A percentile compares a stretch with the other conserved stretches of the same genome.
phyloP scores from a whole-genome alignment of 345 rosid species.

The Capsella bursapastoris region DNA sequence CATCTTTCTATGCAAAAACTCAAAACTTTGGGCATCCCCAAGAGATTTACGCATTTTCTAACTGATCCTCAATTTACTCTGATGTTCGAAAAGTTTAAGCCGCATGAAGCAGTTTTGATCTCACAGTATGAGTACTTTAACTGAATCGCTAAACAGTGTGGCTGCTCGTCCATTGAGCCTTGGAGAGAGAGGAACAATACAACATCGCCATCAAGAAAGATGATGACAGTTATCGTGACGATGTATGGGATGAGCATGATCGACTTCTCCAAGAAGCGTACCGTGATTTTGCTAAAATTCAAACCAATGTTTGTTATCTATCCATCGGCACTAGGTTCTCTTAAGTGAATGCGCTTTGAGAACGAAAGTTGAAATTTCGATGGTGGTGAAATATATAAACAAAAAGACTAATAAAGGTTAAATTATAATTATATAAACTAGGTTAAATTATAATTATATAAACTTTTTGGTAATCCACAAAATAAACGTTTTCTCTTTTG shows the following conservation, averaged over 20 bases:
- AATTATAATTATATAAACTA: neutral
- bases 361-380: neutral
- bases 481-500: neutral
- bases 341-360: neutral
- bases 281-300: neutral
- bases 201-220: neutral
- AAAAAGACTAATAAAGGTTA: neutral
- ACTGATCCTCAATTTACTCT: neutral
- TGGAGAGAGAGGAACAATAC: conserved; percentile 49
- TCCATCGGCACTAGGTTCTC: neutral
- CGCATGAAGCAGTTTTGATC: neutral
- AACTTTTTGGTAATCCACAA: neutral
- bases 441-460: neutral
- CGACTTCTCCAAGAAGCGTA: neutral
- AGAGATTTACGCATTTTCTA: conserved; percentile 60
- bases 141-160: conserved; percentile 56
- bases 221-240: conserved; percentile 7
- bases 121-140: conserved; percentile 12
- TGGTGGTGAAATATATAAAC: neutral
- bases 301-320: neutral
- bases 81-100: conserved; percentile 2
- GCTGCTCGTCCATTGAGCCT: conserved; percentile 39
- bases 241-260: neutral
- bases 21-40: conserved; percentile 55
- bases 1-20: conserved; percentile 56